These are phyloP conservation scores for Hypoxylon crocopeplum DNA, from an alignment of 495 filamentous ascomycete genomes.

Conservation along the genomic window DNA sequence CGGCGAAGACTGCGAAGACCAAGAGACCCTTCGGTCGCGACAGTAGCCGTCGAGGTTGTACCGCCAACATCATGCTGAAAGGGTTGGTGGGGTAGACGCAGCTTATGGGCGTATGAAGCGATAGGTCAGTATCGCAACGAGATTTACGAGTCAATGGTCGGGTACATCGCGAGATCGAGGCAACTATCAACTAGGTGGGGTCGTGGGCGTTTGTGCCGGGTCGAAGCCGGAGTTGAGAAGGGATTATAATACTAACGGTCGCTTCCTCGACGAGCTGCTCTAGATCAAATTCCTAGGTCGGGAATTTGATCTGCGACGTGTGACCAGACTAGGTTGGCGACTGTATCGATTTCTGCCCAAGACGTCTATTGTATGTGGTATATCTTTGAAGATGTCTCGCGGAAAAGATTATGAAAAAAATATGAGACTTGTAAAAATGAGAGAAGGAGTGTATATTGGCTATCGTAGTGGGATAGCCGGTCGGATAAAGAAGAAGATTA, in stretches of 20 bases:
- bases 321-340: not conserved
- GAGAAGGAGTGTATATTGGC: no score
- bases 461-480: no score
- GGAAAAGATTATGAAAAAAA: no score
- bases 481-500: constrained; percentile 37
- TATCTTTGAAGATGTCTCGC: no score
- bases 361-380: no score
- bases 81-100: constrained; percentile 6
- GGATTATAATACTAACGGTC: not conserved
- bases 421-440: no score
- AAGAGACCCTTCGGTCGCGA: constrained; percentile 53
- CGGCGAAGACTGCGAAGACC: constrained; percentile 34
- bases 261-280: constrained; percentile 2
- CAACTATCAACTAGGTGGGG: not conserved
- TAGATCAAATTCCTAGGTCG: constrained; percentile 11
- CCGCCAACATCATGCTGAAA: constrained; percentile 42
- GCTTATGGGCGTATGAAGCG: constrained; percentile 1
- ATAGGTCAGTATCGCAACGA: constrained; percentile 23
- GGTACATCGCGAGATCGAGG: constrained; percentile 20
- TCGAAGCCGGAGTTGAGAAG: not conserved
- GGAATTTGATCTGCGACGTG: constrained; percentile 27
- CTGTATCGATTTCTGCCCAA: no score
- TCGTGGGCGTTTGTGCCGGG: constrained; percentile 3
- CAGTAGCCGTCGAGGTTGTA: constrained; percentile 56
- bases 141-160: constrained; percentile 12